Conservation (phyloP, 495 filamentous ascomycete genomes). For the Penicillium desertorum region DNA sequence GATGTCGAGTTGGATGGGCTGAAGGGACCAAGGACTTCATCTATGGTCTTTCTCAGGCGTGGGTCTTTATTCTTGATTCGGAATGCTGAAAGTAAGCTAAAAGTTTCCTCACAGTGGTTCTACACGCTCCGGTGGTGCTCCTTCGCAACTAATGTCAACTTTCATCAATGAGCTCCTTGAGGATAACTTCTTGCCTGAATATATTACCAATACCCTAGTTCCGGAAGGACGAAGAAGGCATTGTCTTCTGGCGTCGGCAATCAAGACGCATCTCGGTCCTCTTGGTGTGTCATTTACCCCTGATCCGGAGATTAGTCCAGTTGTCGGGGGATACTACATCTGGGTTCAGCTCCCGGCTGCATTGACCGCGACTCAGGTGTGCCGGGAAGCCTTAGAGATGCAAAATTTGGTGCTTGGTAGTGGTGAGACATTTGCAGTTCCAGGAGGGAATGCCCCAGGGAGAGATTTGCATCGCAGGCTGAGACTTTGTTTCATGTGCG, state of each 20-base stretch:
- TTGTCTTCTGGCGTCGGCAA: conserved; percentile 42
- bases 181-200: conserved; percentile 42
- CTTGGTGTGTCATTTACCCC: conserved; percentile 49
- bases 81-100: not conserved
- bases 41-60: conserved; percentile 55
- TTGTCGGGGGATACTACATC: conserved; percentile 65
- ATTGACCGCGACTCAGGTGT: conserved; percentile 44
- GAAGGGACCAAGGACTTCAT: conserved; percentile 60
- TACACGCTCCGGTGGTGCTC: conserved; percentile 66
- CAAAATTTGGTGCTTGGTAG: conserved; percentile 56
- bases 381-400: conserved; percentile 42
- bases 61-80: conserved; percentile 30
- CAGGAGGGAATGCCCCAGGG: conserved; percentile 37
- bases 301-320: conserved; percentile 48
- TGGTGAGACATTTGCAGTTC: conserved; percentile 59
- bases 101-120: conserved; percentile 26
- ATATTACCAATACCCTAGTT: conserved; percentile 44
- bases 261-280: conserved; percentile 50
- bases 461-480: conserved; percentile 38
- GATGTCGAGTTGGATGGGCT: conserved; percentile 68
- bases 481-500: conserved; percentile 65
- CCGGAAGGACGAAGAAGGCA: conserved; percentile 53
- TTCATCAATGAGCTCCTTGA: conserved; percentile 57
- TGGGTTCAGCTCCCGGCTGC: conserved; percentile 58
- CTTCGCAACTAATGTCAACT: conserved; percentile 63